phyloP scores from a whole-genome alignment of 331 rosid genomes.

The Rhamnella rubrinervis region DNA sequence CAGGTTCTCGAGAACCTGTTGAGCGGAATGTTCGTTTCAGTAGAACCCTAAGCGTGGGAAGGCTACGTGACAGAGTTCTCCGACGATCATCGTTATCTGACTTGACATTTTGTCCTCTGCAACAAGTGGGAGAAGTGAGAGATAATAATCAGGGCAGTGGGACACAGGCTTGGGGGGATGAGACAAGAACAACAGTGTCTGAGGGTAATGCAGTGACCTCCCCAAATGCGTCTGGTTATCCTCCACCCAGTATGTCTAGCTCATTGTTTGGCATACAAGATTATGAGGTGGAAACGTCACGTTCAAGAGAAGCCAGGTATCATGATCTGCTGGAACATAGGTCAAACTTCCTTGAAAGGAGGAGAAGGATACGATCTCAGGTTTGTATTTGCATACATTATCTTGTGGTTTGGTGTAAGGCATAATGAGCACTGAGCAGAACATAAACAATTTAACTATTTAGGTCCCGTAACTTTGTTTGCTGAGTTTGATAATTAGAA shows the following conservation, averaged over 20 bases:
- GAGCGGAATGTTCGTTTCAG: conserved; percentile 92
- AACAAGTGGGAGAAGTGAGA: conserved; percentile 71
- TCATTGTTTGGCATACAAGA: conserved; percentile 69
- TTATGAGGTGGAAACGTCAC: conserved; percentile 66
- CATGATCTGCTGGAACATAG: conserved; percentile 89
- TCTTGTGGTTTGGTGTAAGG: conserved; percentile 22
- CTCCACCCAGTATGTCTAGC: conserved; percentile 48
- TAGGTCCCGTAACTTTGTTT: background rate
- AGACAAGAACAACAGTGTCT: conserved; percentile 39
- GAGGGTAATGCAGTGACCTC: conserved; percentile 41
- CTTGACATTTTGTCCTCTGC: conserved; percentile 63
- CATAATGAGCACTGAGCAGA: conserved; percentile 2
- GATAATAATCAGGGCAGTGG: conserved; percentile 49
- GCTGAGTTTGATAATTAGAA: background rate
- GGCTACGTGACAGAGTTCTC: conserved; percentile 99
- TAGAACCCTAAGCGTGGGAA: conserved; percentile 95
- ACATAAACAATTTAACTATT: background rate
- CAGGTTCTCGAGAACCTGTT: conserved; percentile 78
- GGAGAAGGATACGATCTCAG: conserved; percentile 98
- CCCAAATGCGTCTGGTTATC: conserved; percentile 48
- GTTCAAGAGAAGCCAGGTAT: conserved; percentile 84
- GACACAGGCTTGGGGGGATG: conserved; percentile 48
- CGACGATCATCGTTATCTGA: conserved; percentile 85
- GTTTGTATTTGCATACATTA: conserved; percentile 44
- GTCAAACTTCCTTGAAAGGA: conserved; percentile 90